Percentiles rank a stretch among this genome's conserved stretches.
Evolutionary conservation across 129 eudicot species (phyloP).

Genomic region (Cynara cardunculus): DNA sequence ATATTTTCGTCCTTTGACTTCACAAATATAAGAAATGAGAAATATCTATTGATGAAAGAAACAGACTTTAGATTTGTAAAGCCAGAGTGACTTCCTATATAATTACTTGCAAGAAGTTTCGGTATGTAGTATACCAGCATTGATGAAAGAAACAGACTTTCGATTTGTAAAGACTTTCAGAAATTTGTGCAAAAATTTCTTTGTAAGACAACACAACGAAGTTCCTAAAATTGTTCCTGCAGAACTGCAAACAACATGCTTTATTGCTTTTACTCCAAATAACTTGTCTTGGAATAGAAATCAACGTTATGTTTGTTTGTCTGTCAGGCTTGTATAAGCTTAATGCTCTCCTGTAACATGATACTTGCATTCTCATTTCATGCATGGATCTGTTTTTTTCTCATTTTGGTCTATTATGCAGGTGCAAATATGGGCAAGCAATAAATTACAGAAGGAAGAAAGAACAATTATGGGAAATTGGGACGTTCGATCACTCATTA

Average conservation of each 20-base stretch:
- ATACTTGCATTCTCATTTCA: not conserved
- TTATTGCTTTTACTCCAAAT: not conserved
- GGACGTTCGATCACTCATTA: conserved; percentile 63
- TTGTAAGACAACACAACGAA: not conserved
- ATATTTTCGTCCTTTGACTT: not conserved
- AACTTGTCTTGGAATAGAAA: not conserved
- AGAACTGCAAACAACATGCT: not conserved
- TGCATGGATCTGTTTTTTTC: not conserved
- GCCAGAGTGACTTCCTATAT: not conserved
- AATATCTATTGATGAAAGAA: not conserved
- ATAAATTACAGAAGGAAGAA: conserved; percentile 78
- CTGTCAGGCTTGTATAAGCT: not conserved
- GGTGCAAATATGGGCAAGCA: conserved; percentile 96
- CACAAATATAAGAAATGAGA: not conserved
- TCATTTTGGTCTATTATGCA: conserved; percentile 10
- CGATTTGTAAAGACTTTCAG: not conserved
- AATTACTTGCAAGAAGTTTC: not conserved
- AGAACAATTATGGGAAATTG: conserved; percentile 83
- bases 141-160: too few relatives aligned
- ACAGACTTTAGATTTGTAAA: not conserved
- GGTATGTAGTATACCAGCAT: not conserved
- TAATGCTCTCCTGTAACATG: not conserved
- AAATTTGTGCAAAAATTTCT: not conserved
- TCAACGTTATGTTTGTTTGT: not conserved
- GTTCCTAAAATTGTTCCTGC: not conserved